phyloP scores from a whole-genome alignment of 306 rosid species.

The Inga laurina region DNA sequence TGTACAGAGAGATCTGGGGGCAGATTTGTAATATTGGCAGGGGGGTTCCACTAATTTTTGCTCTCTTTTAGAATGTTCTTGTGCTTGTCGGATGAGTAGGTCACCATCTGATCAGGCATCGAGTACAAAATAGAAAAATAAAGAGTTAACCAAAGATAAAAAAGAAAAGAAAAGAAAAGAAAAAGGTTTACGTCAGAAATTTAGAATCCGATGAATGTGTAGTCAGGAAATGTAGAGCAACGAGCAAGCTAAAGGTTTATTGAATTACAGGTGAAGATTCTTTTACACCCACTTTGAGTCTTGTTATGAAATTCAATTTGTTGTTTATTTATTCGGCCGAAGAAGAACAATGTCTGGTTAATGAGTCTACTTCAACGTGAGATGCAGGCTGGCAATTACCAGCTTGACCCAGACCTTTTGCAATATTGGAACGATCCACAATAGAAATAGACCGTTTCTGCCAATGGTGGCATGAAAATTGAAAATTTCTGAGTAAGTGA shows the following conservation, averaged over 20 bases:
- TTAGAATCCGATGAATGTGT: constrained; percentile 66
- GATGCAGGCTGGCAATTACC: not conserved
- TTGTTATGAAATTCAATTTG: constrained; percentile 24
- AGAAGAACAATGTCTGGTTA: constrained; percentile 6
- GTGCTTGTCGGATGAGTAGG: constrained; percentile 56
- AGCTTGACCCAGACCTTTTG: not conserved
- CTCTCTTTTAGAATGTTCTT: constrained; percentile 34
- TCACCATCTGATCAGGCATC: constrained; percentile 48
- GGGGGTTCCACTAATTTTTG: constrained; percentile 22
- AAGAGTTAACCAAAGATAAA: constrained; percentile 50
- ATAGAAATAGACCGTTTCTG: not conserved
- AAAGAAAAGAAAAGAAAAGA: not conserved
- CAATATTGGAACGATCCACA: not conserved
- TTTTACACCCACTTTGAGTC: constrained; percentile 42
- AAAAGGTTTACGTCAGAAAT: constrained; percentile 50
- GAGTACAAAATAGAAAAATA: not conserved
- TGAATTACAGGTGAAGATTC: constrained; percentile 69
- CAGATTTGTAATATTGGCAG: constrained; percentile 79
- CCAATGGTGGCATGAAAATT: too few relatives aligned
- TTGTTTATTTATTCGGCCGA: not conserved
- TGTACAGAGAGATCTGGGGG: constrained; percentile 78
- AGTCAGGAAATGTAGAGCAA: constrained; percentile 84
- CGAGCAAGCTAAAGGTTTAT: constrained; percentile 57
- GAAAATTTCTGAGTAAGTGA: too few relatives aligned
- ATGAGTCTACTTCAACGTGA: not conserved